Evolutionary conservation across 345 rosid species (phyloP), one percentile per base, ranked within the genome.

Genomic region (Salix viminalis): DNA sequence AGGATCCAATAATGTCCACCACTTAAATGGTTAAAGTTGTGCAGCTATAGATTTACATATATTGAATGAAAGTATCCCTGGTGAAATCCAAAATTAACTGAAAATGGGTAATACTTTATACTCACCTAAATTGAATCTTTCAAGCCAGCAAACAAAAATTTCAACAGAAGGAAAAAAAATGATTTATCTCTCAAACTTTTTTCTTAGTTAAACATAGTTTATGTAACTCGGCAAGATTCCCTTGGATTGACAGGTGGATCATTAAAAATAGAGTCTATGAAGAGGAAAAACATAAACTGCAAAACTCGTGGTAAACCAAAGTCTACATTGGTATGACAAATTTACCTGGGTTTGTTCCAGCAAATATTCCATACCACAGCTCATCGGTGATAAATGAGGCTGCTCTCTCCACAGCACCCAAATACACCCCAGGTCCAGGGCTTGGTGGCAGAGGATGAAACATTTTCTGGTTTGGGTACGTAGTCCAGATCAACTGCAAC

Each of bases 361-460:
- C 97, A 75, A 93, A 96, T 78, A 88, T 96, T 77, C 98, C 98
- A 75, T 91, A 96, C 99, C 99, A 96, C 39, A 90, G 96, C 70
- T 93, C 99, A 60, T 96, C 99, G 1, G 98, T 90, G 81, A 93
- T 96, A 79, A 93, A 96, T 80, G 99, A 91, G 54, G 97, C 91
- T 72, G 99, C 98, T 82, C 99, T 89, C 89, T 95, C 99, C 28
- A 91, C 99, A 4, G 99, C 99, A 86, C 99, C 99, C 60, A 95
- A 91, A 85, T 95, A 28, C 13, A 93, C 96, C 50, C 98, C 99
- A 16, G 98, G 98, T 74, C 99, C 98, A 56, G 91, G 98, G 78
- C 94, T 90, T 58, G 99, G 98, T 15, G 99, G 98, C 76, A 91
- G 89, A 80, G 99, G 99, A 86, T 95, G 99, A 86, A 95, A 95